Evolutionary conservation across 352 stramenopile species (phyloP), one percentile per base, ranked within the genome.

Genomic region (Pythium plurisporium): DNA sequence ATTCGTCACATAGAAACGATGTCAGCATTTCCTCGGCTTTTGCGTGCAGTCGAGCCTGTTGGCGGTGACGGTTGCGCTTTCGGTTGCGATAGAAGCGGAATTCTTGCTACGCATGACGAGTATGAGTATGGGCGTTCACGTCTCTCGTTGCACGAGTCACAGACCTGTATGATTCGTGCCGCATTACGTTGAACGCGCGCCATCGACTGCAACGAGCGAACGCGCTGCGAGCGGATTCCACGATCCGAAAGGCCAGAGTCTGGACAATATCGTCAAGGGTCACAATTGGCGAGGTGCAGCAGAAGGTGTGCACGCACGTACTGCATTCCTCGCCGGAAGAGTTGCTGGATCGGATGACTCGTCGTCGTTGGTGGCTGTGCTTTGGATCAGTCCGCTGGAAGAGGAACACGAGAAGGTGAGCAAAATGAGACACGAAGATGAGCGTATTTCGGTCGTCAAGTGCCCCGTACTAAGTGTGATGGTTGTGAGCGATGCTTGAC

Each of bases 171-270:
- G 46, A 70, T 58, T 2, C 20, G 50, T 14, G 70, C 75, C 19
- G 75, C 72, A 17, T 61, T 65, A 7, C 73, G 55, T 51, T 81
- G 75, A 25, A 86, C 56, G 22, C 60, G 69, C 7, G 73, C 78
- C 62, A 86, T 76, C 14, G 62, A 64, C 10, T 70, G 68, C 5
- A 86, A 47, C 6, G 75, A 82, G 4, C 55, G 69, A 42, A 86
- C 70, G 45, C 72, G 72, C 45, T 82, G 70, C 46, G 52, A 79
- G 74, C 51, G 37, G 11, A 60, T 38, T 19, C 44, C 34, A 0
- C 22, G 11, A n/a, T 17, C 20, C 12, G 10, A 10, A 5, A 19
- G 3, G 15, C 11, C 11, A 2, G 30, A 20, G 19, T 42, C 29
- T 52, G n/a, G 4, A 5, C 38, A 44, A 44, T 8, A 12, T 4